phyloP scores from a whole-genome alignment of 2,329 filamentous ascomycete species.

The Stromatinia cepivora region DNA sequence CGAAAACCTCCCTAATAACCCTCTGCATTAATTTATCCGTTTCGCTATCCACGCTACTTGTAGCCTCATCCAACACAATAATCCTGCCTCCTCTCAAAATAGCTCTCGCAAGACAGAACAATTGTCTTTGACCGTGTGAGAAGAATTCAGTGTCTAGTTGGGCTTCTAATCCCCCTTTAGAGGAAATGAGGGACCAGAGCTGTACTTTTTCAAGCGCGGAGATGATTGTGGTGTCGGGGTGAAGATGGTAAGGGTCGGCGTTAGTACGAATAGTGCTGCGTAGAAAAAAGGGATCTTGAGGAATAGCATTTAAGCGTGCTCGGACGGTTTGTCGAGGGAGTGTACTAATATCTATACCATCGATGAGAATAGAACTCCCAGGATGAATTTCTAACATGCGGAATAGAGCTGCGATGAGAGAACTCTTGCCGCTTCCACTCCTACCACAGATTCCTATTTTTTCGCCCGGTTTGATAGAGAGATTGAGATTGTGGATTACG shows the following conservation, averaged over 20 bases:
- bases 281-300: constrained; percentile 54
- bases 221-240: constrained; percentile 46
- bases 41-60: constrained; percentile 55
- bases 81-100: constrained; percentile 45
- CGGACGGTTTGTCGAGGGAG: constrained; percentile 49
- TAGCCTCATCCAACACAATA: constrained; percentile 47
- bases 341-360: constrained; percentile 48
- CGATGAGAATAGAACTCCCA: constrained; percentile 47
- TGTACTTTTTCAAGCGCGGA: constrained; percentile 49
- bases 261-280: constrained; percentile 51
- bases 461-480: constrained; percentile 54
- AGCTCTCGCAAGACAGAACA: constrained; percentile 51
- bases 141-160: constrained; percentile 64
- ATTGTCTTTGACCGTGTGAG: constrained; percentile 52
- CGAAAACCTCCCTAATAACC: constrained; percentile 55
- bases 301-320: constrained; percentile 43
- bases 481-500: constrained; percentile 42
- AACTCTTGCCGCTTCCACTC: constrained; percentile 45
- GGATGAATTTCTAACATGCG: constrained; percentile 49
- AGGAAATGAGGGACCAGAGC: constrained; percentile 29
- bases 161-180: constrained; percentile 32
- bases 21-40: constrained; percentile 58
- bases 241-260: constrained; percentile 46
- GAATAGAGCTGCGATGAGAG: constrained; percentile 50
- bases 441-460: constrained; percentile 52